A percentile compares a stretch with the other conserved stretches of the same genome.
These are phyloP conservation scores for Rhododendron griersonianum DNA, from an alignment of 148 eudicot genomes.

Conservation along the genomic window DNA sequence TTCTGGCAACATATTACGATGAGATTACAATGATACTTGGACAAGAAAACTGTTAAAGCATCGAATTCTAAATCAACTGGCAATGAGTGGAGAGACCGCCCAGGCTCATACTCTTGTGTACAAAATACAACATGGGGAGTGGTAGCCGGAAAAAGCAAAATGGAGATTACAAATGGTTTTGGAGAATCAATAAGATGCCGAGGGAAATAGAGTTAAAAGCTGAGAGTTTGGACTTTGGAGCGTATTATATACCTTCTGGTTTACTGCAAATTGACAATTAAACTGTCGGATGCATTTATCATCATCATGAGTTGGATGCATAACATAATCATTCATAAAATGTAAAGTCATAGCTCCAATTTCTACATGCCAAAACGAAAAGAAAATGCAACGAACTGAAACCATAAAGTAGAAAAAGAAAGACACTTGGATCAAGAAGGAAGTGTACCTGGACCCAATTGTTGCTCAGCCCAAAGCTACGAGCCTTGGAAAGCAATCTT, in stretches of 20 bases:
- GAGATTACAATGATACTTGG: not conserved
- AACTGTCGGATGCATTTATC: not conserved
- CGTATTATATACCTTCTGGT: not conserved
- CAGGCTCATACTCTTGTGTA: not conserved
- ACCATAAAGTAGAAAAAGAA: slow-evolving; percentile 12
- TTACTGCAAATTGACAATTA: not conserved
- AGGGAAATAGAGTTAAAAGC: not conserved
- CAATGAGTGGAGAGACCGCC: not conserved
- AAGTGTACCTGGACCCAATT: slow-evolving; percentile 73
- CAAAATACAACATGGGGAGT: not conserved
- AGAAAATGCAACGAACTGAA: not conserved
- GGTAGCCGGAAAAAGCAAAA: not conserved
- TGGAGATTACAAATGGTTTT: not conserved
- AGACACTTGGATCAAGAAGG: slow-evolving; percentile 16
- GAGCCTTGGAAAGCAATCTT: slow-evolving; percentile 88
- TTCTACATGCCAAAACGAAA: not conserved
- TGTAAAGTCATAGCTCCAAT: not conserved
- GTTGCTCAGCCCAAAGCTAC: slow-evolving; percentile 82
- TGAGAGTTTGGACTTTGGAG: not conserved
- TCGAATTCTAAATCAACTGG: not conserved
- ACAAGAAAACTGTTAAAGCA: not conserved
- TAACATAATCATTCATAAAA: not conserved
- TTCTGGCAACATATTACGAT: no score
- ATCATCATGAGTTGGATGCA: not conserved
- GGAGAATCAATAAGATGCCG: not conserved